Conservation (phyloP, 257 asterid genomes). For the Salvia miltiorrhiza region DNA sequence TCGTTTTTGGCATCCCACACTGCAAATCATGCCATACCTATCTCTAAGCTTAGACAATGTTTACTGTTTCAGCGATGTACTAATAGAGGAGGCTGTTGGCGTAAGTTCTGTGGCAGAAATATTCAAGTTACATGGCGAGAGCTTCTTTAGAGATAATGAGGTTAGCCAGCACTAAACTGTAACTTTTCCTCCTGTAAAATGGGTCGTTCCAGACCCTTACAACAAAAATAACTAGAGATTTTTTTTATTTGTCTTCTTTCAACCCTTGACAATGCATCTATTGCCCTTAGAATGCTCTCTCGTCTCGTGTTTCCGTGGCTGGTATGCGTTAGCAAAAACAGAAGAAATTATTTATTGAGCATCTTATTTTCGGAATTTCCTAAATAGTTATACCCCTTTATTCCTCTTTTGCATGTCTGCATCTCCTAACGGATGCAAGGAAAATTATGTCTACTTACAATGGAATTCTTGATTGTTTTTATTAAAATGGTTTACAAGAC, state of each 20-base stretch:
- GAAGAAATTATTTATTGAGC: not conserved
- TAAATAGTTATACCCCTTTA: not conserved
- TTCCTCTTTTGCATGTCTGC: not conserved
- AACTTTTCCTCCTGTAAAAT: not conserved
- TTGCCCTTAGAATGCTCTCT: not conserved
- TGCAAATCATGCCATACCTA: not conserved
- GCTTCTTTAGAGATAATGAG: constrained; percentile 76
- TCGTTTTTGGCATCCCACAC: not conserved
- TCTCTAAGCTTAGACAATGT: not conserved
- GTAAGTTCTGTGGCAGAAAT: constrained; percentile 68
- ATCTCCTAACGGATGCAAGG: not conserved
- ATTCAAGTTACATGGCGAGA: constrained; percentile 65
- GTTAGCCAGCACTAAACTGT: constrained; percentile 34
- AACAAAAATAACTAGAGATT: not conserved
- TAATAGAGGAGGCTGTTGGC: constrained; percentile 72
- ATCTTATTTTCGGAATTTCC: not conserved
- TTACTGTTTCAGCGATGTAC: constrained; percentile 50
- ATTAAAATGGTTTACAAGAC: too few relatives aligned
- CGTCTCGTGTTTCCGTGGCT: not conserved
- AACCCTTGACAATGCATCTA: not conserved
- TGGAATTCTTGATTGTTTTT: too few relatives aligned
- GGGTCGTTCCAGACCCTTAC: not conserved
- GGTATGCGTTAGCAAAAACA: not conserved
- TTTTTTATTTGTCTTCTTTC: not conserved
- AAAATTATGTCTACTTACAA: not conserved